Evolutionary conservation across 2,329 filamentous ascomycete genomes (phyloP), one percentile per base, ranked within the genome.

Genomic region (Xylariaceae sp.): DNA sequence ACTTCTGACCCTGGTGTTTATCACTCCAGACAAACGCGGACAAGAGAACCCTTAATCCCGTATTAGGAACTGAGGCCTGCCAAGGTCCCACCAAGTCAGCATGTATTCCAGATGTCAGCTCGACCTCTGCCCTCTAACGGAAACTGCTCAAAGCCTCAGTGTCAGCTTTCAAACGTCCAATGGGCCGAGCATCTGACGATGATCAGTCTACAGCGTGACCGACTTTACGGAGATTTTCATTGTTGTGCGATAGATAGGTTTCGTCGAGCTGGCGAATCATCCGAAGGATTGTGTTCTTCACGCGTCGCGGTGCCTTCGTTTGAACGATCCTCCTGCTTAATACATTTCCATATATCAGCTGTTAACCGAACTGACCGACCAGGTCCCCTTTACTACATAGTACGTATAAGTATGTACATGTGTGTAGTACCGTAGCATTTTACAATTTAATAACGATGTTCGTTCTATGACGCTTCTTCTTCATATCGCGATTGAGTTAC

Each of bases 51-150:
- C 57, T 56, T 50, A 48, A 58, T 58, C 47, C 57, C 26, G 45
- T 52, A 7, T 44, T 55, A 49, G 48, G 44, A 46, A 44, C 42
- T 59, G 41, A 59, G 50, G 56, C 52, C 57, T 60, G 49, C 40
- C 57, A 19, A 26, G 54, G 52, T 62, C 60, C 57, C 51, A 60
- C 49, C 53, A 52, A 42, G 26, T 54, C 51, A 60, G 46, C 53
- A 52, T 40, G 26, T 21, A 29, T n/a, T 20, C 41, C 21, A 42
- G 21, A 49, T 50, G 20, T 53, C 41, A 40, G 32, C 37, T 40
- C 45, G 29, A 44, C 52, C 57, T 57, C 57, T 57, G 52, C 57
- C 54, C 40, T 56, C n/a, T n/a, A n/a, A 19, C 23, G 23, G 14
- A 37, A 37, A 37, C 32, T 37, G 32, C 32, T 12, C 32, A 40